Conservation (phyloP, 495 filamentous ascomycete species). For the Pyronema domesticum region DNA sequence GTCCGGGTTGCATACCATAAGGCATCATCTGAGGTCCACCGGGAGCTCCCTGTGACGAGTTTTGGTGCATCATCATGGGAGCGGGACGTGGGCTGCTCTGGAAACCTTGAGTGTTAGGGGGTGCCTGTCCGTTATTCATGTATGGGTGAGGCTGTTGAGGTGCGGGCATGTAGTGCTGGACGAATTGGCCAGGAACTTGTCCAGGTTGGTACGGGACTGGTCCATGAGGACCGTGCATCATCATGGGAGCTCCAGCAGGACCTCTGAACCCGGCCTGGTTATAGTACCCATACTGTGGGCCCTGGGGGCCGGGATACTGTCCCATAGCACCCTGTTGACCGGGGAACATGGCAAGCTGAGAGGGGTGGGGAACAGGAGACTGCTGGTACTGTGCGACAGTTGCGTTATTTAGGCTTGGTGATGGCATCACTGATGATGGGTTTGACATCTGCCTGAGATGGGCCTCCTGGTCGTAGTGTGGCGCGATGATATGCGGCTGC, state of each 20-base stretch:
- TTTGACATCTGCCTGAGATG: slow-evolving; percentile 50
- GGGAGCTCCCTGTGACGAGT: slow-evolving; percentile 22
- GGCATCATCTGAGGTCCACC: slow-evolving; percentile 25
- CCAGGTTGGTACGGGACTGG: slow-evolving; percentile 32
- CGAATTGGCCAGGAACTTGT: slow-evolving; percentile 37
- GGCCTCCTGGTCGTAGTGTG: slow-evolving; percentile 43
- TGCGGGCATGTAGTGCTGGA: slow-evolving; percentile 40
- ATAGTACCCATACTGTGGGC: slow-evolving; percentile 27
- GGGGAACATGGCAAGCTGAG: slow-evolving; percentile 37
- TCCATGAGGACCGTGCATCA: slow-evolving; percentile 45
- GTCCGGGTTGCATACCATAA: slow-evolving; percentile 23
- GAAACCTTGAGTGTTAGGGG: slow-evolving; percentile 39
- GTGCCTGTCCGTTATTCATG: slow-evolving; percentile 37
- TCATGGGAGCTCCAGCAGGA: slow-evolving; percentile 41
- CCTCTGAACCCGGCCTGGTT: slow-evolving; percentile 33
- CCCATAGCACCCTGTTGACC: slow-evolving; percentile 40
- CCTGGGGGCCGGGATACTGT: slow-evolving; percentile 38
- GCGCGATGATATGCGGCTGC: slow-evolving; percentile 34
- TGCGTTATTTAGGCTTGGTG: slow-evolving; percentile 41
- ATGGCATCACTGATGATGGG: slow-evolving; percentile 46
- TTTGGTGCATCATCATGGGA: slow-evolving; percentile 55
- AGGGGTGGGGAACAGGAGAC: slow-evolving; percentile 40
- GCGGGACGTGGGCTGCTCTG: slow-evolving; percentile 47
- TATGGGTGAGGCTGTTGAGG: slow-evolving; percentile 46
- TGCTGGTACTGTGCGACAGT: slow-evolving; percentile 36